Evolutionary conservation across 345 rosid species (phyloP), one percentile per base, ranked within the genome.

Genomic region (Adansonia digitata): DNA sequence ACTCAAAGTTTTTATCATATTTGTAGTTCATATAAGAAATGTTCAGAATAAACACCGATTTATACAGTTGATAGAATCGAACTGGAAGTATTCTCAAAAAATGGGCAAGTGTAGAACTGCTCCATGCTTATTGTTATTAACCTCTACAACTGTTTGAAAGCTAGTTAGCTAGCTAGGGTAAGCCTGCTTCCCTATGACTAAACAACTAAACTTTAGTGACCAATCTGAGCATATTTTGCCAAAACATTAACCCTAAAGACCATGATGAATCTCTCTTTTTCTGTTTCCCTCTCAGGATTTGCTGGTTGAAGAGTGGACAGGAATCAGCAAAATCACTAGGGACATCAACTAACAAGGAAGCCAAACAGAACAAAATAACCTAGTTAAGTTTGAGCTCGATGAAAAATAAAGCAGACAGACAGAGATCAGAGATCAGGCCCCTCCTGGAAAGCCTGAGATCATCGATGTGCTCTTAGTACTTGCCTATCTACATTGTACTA

Each of bases 381-480:
- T 5, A 2, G 31, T 40, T 34, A 75, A 71, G 78, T 71, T 66
- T 67, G 53, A 64, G 69, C 24, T 45, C n/a, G 9, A 79, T 31
- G 35, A 60, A 18, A 51, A 56, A 43, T 0, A 37, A 24, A 22
- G 4, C 8, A 17, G n/a, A 60, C 15, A 24, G 43, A 45, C 9
- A 24, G 20, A 43, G 72, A 69, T 66, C 68, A 71, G 48, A 80
- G 52, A 78, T 57, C 69, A 51, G 78, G 46, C 61, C 34, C 48
- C 65, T 37, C 52, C 39, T 59, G 73, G 35, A 77, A 82, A 73
- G 65, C 72, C 78, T 69, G 67, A 31, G 9, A 78, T 56, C 43
- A 48, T 72, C 74, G 11, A n/a, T 56, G 61, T 74, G 42, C 18
- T 75, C 45, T 0, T 46, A 49, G 64, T 70, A 68, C 77, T 60